Conservation (phyloP, 768 basidiomycete species). For the Kwoniella botswanensis region DNA sequence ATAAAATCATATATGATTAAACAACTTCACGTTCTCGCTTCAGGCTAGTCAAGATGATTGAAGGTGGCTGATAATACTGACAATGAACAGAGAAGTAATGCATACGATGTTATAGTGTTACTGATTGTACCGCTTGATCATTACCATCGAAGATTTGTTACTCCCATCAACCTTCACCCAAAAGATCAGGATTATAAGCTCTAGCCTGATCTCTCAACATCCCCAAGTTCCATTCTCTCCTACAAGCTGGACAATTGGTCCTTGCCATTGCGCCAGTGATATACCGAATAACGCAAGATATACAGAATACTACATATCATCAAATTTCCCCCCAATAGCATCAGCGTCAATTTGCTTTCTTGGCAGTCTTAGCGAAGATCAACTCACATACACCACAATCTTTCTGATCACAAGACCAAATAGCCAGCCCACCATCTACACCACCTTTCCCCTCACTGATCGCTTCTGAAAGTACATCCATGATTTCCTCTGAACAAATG, state of each 20-base stretch:
- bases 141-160: too few species aligned
- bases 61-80: too few species aligned
- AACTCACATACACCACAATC: slow-evolving; percentile 26
- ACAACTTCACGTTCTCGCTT: too few species aligned
- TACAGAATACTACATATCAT: slow-evolving; percentile 17
- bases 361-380: not conserved
- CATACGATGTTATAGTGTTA: too few species aligned
- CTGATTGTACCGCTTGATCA: too few species aligned
- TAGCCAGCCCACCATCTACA: slow-evolving; percentile 21
- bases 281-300: slow-evolving; percentile 13
- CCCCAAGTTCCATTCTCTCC: slow-evolving; percentile 14
- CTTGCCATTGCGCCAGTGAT: not conserved
- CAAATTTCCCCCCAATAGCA: too few species aligned
- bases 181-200: slow-evolving; percentile 5
- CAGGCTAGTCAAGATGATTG: too few species aligned
- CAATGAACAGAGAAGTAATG: too few species aligned
- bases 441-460: slow-evolving; percentile 20
- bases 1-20: too few species aligned
- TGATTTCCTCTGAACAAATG: slow-evolving; percentile 12
- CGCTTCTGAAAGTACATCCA: slow-evolving; percentile 1
- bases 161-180: not conserved
- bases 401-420: slow-evolving; percentile 19
- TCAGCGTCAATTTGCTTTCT: too few species aligned
- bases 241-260: slow-evolving; percentile 18
- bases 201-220: slow-evolving; percentile 6